These are phyloP conservation scores for Cubamyces lactineus DNA, from an alignment of 768 basidiomycete species.

Conservation along the genomic window DNA sequence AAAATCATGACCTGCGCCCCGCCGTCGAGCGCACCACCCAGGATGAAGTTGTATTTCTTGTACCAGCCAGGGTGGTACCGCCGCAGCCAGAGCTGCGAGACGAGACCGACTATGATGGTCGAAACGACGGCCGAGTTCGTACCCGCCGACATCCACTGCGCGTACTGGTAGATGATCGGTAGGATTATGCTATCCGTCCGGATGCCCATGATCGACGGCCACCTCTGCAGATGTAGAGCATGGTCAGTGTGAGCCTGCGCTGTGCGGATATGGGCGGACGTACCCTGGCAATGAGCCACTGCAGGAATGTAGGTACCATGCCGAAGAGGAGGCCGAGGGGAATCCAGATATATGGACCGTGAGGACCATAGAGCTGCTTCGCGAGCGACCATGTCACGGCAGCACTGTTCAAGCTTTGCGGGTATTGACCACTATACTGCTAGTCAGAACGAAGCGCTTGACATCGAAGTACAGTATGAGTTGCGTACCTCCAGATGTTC, in stretches of 20 bases:
- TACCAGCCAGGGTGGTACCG: slow-evolving; percentile 67
- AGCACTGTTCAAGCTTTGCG: slow-evolving; percentile 57
- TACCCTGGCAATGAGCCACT: slow-evolving; percentile 59
- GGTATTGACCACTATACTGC: slow-evolving; percentile 45
- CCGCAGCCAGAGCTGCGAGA: slow-evolving; percentile 56
- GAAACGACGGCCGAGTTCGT: slow-evolving; percentile 54
- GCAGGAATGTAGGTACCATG: slow-evolving; percentile 52
- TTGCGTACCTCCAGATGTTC: slow-evolving; percentile 52
- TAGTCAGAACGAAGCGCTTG: not conserved
- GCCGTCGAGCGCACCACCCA: slow-evolving; percentile 66
- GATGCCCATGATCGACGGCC: slow-evolving; percentile 57
- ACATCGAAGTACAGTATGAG: not conserved
- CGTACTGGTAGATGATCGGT: slow-evolving; percentile 53
- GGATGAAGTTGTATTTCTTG: slow-evolving; percentile 65
- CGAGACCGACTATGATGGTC: slow-evolving; percentile 45
- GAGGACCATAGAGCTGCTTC: slow-evolving; percentile 55
- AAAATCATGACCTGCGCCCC: slow-evolving; percentile 70
- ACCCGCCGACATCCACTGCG: slow-evolving; percentile 53
- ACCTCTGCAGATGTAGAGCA: slow-evolving; percentile 41
- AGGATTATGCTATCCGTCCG: slow-evolving; percentile 53
- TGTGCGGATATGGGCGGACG: not conserved
- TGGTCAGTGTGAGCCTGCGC: not conserved
- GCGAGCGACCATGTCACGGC: slow-evolving; percentile 70
- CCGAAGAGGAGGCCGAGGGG: slow-evolving; percentile 59
- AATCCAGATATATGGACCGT: slow-evolving; percentile 59